Evolutionary conservation across 768 basidiomycete genomes (phyloP).

Genomic region (Gelatoporia subvermispora): DNA sequence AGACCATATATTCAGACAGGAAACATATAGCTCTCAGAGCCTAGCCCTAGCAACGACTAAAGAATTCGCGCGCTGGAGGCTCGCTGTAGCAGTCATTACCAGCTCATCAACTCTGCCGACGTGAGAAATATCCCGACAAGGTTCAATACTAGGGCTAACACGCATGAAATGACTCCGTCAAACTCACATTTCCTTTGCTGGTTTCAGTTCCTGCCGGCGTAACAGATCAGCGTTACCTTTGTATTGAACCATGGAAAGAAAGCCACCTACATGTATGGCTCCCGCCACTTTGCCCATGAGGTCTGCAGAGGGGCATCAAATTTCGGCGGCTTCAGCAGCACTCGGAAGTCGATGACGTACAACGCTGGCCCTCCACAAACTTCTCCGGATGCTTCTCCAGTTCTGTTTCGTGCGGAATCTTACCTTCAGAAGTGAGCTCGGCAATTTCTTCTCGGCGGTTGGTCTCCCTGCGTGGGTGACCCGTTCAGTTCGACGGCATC

Average conservation of each 20-base stretch:
- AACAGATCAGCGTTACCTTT: background rate
- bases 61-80: slow-evolving; percentile 41
- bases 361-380: slow-evolving; percentile 52
- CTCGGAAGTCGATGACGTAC: slow-evolving; percentile 40
- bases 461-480: slow-evolving; percentile 45
- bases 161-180: background rate
- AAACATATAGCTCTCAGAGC: slow-evolving; percentile 39
- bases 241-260: background rate
- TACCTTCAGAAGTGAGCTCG: slow-evolving; percentile 54
- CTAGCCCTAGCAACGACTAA: slow-evolving; percentile 44
- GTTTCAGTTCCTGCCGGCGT: slow-evolving; percentile 60
- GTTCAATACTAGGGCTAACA: too few species aligned
- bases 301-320: slow-evolving; percentile 43
- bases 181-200: slow-evolving; percentile 78
- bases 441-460: slow-evolving; percentile 55
- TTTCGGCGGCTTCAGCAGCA: too few species aligned
- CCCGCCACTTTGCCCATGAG: slow-evolving; percentile 78
- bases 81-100: slow-evolving; percentile 63
- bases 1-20: too few species aligned
- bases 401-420: slow-evolving; percentile 74
- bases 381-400: slow-evolving; percentile 64
- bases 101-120: slow-evolving; percentile 71
- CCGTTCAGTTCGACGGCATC: background rate
- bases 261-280: slow-evolving; percentile 50
- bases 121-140: background rate